Percentiles rank a stretch among this genome's conserved stretches.
phyloP scores from a whole-genome alignment of 306 rosid genomes.

The Gastrolobium villosum region DNA sequence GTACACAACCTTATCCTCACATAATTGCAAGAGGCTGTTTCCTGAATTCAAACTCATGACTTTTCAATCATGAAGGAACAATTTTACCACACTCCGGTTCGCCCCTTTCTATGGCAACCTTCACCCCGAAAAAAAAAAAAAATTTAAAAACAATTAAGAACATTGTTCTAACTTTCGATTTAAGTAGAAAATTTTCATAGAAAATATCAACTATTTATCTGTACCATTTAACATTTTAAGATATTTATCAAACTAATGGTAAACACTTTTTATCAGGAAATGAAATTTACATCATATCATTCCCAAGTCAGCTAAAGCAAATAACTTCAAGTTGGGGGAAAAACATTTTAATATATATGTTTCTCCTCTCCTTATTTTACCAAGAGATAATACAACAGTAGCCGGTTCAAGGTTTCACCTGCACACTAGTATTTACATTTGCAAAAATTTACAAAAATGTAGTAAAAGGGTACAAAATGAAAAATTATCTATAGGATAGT shows the following conservation, averaged over 20 bases:
- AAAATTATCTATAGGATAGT: constrained; percentile 40
- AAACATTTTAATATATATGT: constrained; percentile 33
- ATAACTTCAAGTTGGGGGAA: not conserved
- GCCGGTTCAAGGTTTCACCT: constrained; percentile 67
- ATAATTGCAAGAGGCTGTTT: too few relatives aligned
- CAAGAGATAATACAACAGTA: constrained; percentile 58
- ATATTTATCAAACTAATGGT: not conserved
- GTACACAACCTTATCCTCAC: too few relatives aligned
- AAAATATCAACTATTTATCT: not conserved
- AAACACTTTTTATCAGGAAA: not conserved
- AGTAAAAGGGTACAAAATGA: constrained; percentile 26
- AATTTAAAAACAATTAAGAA: too few relatives aligned
- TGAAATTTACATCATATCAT: constrained; percentile 19
- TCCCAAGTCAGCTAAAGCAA: constrained; percentile 14
- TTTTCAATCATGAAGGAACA: too few relatives aligned
- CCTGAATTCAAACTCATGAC: too few relatives aligned
- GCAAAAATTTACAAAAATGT: constrained; percentile 74
- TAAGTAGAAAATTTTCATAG: too few relatives aligned
- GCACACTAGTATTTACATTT: constrained; percentile 62
- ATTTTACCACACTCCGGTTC: too few relatives aligned
- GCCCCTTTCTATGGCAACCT: too few relatives aligned
- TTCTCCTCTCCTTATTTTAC: constrained; percentile 48
- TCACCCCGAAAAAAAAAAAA: too few relatives aligned
- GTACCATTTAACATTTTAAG: not conserved
- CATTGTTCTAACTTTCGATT: too few relatives aligned